phyloP scores from a whole-genome alignment of 768 basidiomycete species.

The Pleurotus ostreatus region DNA sequence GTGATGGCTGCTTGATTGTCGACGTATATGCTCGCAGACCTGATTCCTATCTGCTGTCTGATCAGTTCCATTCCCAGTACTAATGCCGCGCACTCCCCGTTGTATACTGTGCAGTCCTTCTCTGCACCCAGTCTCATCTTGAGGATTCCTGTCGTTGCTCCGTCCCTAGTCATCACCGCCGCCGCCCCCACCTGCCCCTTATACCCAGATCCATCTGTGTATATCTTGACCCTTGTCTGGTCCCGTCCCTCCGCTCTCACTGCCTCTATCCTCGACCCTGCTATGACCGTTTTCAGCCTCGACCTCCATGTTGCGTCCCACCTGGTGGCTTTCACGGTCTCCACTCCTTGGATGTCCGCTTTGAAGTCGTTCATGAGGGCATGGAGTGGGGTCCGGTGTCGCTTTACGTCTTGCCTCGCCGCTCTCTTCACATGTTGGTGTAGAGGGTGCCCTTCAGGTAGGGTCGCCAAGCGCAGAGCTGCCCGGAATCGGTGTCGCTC shows the following conservation, averaged over 20 bases:
- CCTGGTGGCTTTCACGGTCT: too few species aligned
- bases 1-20: constrained; percentile 13
- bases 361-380: too few species aligned
- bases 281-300: too few species aligned
- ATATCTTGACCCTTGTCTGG: constrained; percentile 8
- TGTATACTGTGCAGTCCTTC: constrained; percentile 10
- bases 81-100: constrained; percentile 14
- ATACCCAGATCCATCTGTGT: constrained; percentile 15
- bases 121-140: constrained; percentile 12
- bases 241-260: background rate
- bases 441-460: too few species aligned
- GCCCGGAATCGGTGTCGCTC: too few species aligned
- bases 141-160: constrained; percentile 2
- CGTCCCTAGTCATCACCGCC: constrained; percentile 9
- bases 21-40: background rate
- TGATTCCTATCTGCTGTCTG: background rate
- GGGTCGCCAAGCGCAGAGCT: too few species aligned
- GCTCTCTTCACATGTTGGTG: too few species aligned
- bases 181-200: constrained; percentile 8
- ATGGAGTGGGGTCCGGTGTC: too few species aligned
- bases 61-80: constrained; percentile 13
- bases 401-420: too few species aligned
- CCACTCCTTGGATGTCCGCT: too few species aligned
- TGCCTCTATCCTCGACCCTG: background rate
- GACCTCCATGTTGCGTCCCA: too few species aligned